These are phyloP conservation scores for Priceomyces melissophilus DNA, from an alignment of 805 yeast genomes.

Conservation along the genomic window DNA sequence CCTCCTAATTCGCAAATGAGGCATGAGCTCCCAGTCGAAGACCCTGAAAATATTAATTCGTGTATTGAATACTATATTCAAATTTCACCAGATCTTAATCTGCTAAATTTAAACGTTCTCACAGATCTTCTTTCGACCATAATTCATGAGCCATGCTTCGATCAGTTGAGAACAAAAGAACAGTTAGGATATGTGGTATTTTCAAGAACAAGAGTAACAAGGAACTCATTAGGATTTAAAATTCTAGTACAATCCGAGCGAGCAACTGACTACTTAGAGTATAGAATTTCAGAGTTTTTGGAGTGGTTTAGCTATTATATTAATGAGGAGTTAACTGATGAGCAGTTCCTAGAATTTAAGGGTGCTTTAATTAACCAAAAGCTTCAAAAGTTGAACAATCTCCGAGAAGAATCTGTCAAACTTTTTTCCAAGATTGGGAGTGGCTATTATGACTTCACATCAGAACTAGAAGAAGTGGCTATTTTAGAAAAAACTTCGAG, in stretches of 20 bases:
- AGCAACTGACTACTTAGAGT: conserved; percentile 67
- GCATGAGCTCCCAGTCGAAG: conserved; percentile 52
- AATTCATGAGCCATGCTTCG: conserved; percentile 83
- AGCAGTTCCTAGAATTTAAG: conserved; percentile 66
- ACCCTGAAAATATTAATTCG: conserved; percentile 72
- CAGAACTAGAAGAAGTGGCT: conserved; percentile 55
- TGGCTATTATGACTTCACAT: conserved; percentile 76
- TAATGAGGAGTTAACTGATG: conserved; percentile 47
- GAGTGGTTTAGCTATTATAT: conserved; percentile 44
- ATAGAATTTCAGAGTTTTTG: conserved; percentile 70
- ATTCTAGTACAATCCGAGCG: conserved; percentile 83
- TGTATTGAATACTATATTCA: conserved; percentile 79
- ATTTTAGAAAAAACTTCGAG: conserved; percentile 52
- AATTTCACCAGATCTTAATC: conserved; percentile 41
- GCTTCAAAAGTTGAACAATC: conserved; percentile 68
- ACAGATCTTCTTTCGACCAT: conserved; percentile 70
- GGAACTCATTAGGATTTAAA: conserved; percentile 71
- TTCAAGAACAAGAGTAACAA: conserved; percentile 63
- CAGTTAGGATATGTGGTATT: conserved; percentile 94
- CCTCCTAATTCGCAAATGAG: conserved; percentile 39
- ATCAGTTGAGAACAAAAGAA: conserved; percentile 86
- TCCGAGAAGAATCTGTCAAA: conserved; percentile 68
- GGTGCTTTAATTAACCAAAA: conserved; percentile 64
- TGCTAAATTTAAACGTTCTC: conserved; percentile 38
- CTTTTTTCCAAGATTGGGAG: conserved; percentile 65